A percentile compares a stretch with the other conserved stretches of the same genome.
phyloP scores from a whole-genome alignment of 2,329 filamentous ascomycete genomes.

The Cladosporium sphaerospermum region DNA sequence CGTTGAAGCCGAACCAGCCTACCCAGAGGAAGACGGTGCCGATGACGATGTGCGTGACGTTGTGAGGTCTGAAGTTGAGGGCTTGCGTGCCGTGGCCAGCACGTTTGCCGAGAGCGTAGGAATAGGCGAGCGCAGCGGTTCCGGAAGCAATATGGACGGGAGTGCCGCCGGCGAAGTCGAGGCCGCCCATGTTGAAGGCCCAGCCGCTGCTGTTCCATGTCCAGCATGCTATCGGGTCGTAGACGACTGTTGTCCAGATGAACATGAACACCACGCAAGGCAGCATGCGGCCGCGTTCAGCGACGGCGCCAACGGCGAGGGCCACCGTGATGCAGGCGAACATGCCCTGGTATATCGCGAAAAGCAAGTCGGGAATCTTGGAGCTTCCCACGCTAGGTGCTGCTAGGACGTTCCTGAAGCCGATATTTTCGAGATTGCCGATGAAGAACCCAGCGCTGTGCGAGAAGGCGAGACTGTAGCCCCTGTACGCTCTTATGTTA shows the following conservation, averaged over 20 bases:
- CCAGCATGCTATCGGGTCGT: conserved; percentile 92
- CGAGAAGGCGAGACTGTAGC: conserved; percentile 76
- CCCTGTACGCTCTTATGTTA: conserved; percentile 28
- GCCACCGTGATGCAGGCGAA: conserved; percentile 83
- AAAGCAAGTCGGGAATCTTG: conserved; percentile 74
- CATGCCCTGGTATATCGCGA: conserved; percentile 83
- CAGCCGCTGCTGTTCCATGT: conserved; percentile 83
- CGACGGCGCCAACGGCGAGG: conserved; percentile 75
- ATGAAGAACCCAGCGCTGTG: conserved; percentile 70
- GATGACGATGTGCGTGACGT: conserved; percentile 86
- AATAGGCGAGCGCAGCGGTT: conserved; percentile 78
- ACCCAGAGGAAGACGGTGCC: conserved; percentile 94
- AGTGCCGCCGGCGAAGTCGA: conserved; percentile 86
- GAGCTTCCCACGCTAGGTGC: conserved; percentile 66
- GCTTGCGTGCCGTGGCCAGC: conserved; percentile 80
- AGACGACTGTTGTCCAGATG: conserved; percentile 82
- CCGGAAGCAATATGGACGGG: conserved; percentile 89
- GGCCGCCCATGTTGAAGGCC: conserved; percentile 70
- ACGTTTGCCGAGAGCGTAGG: conserved; percentile 82
- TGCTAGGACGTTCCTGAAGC: conserved; percentile 68
- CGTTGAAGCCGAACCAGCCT: conserved; percentile 94
- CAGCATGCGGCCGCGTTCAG: conserved; percentile 81
- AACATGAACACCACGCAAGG: conserved; percentile 91
- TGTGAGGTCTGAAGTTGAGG: conserved; percentile 87
- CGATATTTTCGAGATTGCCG: conserved; percentile 73